Base-by-base conservation (phyloP, 75 land plant genomes). In the Cupressus sempervirens region DNA sequence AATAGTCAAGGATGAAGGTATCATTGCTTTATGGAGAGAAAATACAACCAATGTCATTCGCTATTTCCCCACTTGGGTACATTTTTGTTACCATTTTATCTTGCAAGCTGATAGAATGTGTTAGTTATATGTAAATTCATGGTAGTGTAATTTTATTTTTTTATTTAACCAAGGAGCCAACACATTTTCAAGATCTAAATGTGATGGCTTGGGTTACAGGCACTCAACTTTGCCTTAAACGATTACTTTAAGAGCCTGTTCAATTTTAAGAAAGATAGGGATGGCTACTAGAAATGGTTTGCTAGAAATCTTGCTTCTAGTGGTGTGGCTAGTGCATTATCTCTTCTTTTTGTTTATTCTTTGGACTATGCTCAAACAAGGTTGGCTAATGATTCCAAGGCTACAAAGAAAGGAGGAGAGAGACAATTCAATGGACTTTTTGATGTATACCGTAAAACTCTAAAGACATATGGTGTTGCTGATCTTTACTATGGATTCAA, bases 271-370 rank as follows among this genome's bases (percentile, higher is more conserved):
- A 92, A 90, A 70, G 93, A 92, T 75, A 92, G 81, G 82, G 93
- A 92, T 84, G 93, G 93, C 3, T 92, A 90, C 86, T 92, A 92
- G 93, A 85, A 84, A 76, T 91, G 93, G 93, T 91, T 91, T 79
- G 92, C 90, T 41, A 92, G 93, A 52, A 91, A 91, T 62, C 53
- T 91, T 36, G 93, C 93, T 14, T 91, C 93, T 13, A 92, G 93
- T 43, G 91, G 88, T 73, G 90, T 88, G 3, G 92, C 93, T 43
- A 92, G 93, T 73, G 92, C 93, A n/a, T 90, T 88, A 5, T 92
- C 90, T 4, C 90, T 92, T 1, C 84, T 90, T 40, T 92, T 92
- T 83, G 93, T 92, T 40, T 92, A 92, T 85, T 90, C 93, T 7
- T 83, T 92, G 81, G 92, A 92, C 84, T 92, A 90, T 83, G 92